Evolutionary conservation across 139 green algal genomes (phyloP), one percentile per base, ranked within the genome.

Genomic region (Picochlorum sp.): DNA sequence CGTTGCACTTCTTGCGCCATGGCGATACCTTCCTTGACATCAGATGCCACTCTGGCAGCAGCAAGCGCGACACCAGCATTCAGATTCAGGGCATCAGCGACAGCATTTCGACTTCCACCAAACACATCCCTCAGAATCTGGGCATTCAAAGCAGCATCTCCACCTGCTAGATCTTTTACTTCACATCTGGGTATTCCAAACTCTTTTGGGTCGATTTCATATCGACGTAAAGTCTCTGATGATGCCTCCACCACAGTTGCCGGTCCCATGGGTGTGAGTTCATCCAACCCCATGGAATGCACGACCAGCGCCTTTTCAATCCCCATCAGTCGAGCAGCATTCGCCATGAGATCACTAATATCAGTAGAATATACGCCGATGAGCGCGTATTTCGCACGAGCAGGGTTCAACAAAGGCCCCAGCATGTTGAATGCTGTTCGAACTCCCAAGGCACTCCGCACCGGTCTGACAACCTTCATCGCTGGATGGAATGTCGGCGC

Each of bases 381-480:
- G 24, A 99, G 81, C 16, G 79, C 86, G 73, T 91, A 97, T 45
- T 72, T 57, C 1, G 87, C 87, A 23, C 77, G 45, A 0, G 94
- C 90, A 3, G 94, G 94, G 78, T 98, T 99, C 9, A 99, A 78
- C 80, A 99, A 85, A 10, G 94, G 94, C 2, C 94, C 94, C 51
- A 99, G 76, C 63, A 99, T 86, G 74, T 99, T 96, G 73, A 95
- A 93, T 4, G 84, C 87, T 15, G 88, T 96, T 31, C 87, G 77
- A 15, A 95, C 74, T 54, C 76, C 28, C 18, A 79, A 57, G 6
- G 65, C 65, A 24, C 63, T 70, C 4, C 63, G 50, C 49, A 67
- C 26, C 38, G 28, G 49, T 75, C 10, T 23, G 6, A 79, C 51
- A 11, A 69, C 74, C 50, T 75, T 77, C 85, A 95, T 92, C 31